These are phyloP conservation scores for Draba incana DNA, from an alignment of 345 rosid genomes.

Conservation along the genomic window DNA sequence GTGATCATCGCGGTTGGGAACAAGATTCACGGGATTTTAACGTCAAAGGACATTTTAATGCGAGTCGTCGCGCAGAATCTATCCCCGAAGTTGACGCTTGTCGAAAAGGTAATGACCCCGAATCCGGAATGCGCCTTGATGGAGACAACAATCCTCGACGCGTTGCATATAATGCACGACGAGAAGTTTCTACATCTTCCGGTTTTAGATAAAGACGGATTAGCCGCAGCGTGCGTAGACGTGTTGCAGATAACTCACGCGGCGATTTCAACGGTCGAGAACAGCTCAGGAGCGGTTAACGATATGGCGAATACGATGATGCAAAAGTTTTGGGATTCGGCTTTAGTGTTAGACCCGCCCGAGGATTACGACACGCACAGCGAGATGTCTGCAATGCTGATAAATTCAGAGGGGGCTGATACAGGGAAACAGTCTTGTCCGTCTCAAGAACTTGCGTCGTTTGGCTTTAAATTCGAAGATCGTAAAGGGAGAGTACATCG, in stretches of 20 bases:
- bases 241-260: conserved; percentile 93
- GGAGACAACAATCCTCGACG: conserved; percentile 88
- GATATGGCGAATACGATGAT: conserved; percentile 83
- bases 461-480: conserved; percentile 84
- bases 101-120: conserved; percentile 96
- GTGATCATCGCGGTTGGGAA: conserved; percentile 65
- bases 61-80: conserved; percentile 96
- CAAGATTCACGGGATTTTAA: conserved; percentile 84
- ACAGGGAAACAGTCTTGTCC: conserved; percentile 61
- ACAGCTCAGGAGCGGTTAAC: conserved; percentile 76
- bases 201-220: conserved; percentile 82
- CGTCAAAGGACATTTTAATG: conserved; percentile 94
- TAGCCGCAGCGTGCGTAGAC: conserved; percentile 69
- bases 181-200: conserved; percentile 98
- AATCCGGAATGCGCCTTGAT: conserved; percentile 81
- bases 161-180: conserved; percentile 92
- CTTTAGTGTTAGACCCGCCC: conserved; percentile 77
- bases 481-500: conserved; percentile 83
- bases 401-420: conserved; percentile 71
- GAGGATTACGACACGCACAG: conserved; percentile 90
- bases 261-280: conserved; percentile 91
- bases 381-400: conserved; percentile 64
- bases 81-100: conserved; percentile 83
- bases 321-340: conserved; percentile 99
- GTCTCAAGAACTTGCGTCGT: conserved; percentile 74